Percentiles rank a stretch among this genome's conserved stretches.
Evolutionary conservation across 2,329 filamentous ascomycete species (phyloP).

Genomic region (Fusarium sarcochroum): DNA sequence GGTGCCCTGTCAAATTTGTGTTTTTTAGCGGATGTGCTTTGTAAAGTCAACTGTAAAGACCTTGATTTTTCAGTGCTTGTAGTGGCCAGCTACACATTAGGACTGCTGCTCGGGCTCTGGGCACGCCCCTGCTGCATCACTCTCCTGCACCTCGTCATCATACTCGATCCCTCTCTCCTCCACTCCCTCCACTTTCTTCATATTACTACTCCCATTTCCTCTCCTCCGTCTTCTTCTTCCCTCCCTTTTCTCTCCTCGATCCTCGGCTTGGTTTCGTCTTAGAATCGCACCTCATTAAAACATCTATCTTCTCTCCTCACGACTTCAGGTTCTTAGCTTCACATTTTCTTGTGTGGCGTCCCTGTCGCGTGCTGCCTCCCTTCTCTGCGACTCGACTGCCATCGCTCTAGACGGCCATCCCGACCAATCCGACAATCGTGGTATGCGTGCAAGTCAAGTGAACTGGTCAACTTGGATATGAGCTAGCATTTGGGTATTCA

Average conservation of each 20-base stretch:
- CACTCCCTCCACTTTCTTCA: conserved; percentile 44
- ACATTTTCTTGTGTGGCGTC: conserved; percentile 41
- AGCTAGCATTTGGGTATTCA: conserved; percentile 55
- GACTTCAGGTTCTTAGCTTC: conserved; percentile 32
- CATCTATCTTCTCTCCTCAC: conserved; percentile 33
- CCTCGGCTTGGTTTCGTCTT: conserved; percentile 44
- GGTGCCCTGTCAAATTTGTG: conserved; percentile 27
- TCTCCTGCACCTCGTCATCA: conserved; percentile 50
- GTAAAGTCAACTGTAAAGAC: conserved; percentile 41
- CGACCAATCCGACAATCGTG: conserved; percentile 37
- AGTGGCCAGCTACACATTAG: conserved; percentile 38
- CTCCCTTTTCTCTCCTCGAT: conserved; percentile 36
- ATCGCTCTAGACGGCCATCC: conserved; percentile 42
- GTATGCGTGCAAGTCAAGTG: conserved; percentile 42
- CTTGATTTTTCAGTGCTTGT: conserved; percentile 34
- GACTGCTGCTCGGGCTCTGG: neutral
- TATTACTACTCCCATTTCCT: conserved; percentile 46
- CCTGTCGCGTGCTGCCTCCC: conserved; percentile 47
- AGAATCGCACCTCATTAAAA: conserved; percentile 37
- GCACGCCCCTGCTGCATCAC: conserved; percentile 33
- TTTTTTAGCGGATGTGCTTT: conserved; percentile 28
- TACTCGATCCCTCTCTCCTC: conserved; percentile 47
- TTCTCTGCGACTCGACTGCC: conserved; percentile 43
- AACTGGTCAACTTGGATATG: conserved; percentile 52
- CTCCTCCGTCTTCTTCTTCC: conserved; percentile 35